Percentiles rank a stretch among this genome's conserved stretches.
These are phyloP conservation scores for Hypoxylon sp. DNA, from an alignment of 2,329 filamentous ascomycete species.

Conservation along the genomic window DNA sequence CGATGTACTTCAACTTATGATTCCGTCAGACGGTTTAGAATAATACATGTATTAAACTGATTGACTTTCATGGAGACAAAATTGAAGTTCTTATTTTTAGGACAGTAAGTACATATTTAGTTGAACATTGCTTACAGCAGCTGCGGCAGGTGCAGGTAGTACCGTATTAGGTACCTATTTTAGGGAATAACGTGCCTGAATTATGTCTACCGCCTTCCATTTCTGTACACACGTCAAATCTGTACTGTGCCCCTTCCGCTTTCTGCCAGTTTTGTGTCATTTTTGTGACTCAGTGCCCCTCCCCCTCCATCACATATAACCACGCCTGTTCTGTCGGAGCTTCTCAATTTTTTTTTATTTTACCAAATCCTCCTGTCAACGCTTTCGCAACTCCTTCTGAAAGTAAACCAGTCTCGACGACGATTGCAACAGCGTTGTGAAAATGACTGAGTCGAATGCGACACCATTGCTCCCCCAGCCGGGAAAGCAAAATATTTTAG, in stretches of 20 bases:
- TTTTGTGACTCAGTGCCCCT: slow-evolving; percentile 46
- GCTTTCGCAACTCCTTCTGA: not conserved
- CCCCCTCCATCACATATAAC: slow-evolving; percentile 36
- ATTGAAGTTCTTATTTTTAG: not conserved
- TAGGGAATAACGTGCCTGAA: not conserved
- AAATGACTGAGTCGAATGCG: slow-evolving; percentile 35
- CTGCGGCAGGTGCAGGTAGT: too few species aligned
- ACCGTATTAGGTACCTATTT: not conserved
- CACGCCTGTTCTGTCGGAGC: slow-evolving; percentile 14
- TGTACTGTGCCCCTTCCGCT: not conserved
- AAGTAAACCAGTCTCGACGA: not conserved
- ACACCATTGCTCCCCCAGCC: slow-evolving; percentile 68
- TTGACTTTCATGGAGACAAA: not conserved
- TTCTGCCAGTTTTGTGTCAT: slow-evolving; percentile 37
- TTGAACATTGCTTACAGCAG: not conserved
- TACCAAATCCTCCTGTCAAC: slow-evolving; percentile 1
- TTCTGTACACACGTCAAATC: slow-evolving; percentile 18
- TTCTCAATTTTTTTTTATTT: slow-evolving; percentile 8
- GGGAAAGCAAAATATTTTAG: slow-evolving; percentile 88
- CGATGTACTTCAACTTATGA: not conserved
- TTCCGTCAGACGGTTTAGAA: not conserved
- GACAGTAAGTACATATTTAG: not conserved
- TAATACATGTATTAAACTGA: not conserved
- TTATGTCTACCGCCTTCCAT: slow-evolving; percentile 28
- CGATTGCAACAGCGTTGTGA: slow-evolving; percentile 12